Evolutionary conservation across 768 basidiomycete species (phyloP), one percentile per base, ranked within the genome.

Genomic region (Boletus fagicola): DNA sequence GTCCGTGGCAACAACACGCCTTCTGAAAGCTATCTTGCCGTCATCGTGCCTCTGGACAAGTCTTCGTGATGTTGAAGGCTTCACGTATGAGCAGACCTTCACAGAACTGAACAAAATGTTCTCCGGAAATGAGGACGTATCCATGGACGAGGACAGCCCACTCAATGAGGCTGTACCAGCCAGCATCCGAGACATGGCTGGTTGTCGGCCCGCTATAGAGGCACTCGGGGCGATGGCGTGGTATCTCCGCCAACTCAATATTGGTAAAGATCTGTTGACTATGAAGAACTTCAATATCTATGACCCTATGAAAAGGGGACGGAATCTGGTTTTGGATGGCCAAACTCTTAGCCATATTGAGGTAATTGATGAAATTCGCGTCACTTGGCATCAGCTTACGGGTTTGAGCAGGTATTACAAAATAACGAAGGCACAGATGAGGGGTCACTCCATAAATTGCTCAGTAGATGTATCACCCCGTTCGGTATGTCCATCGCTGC

Each of bases 251-350:
- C 91, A 92, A 59, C 81, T 99, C 40, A 98, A 98, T 68, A 93
- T 98, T 60, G 96, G 95, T 75, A 90, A 92, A 68, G 95, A 98
- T 61, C 85, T 99, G 54, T 72, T 99, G 66, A 91, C 87, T 53
- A 94, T 97, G 88, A 90, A 86, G 75, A 98, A 98, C 69, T 99
- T 99, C 80, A 95, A 98, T 64, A 80, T 97, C 39, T 97, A 96
- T 67, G 94, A 98, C 72, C 97, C 97, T 0, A 93, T 98, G 84
- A 87, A 89, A 69, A 81, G 82, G 58, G 94, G 94, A n/a, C 80
- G 87, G 67, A 90, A 86, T 28, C 74, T 98, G 54, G 81, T 91
- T 0, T 78, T 99, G 43, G 95, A 99, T 71, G 97, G 97, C 3
- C 94, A 98, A 70, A 95, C 94, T 0, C 78, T 99, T 52, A 90